Base-by-base conservation (phyloP, 2,329 filamentous ascomycete genomes). In the Dactylellina cionopaga region DNA sequence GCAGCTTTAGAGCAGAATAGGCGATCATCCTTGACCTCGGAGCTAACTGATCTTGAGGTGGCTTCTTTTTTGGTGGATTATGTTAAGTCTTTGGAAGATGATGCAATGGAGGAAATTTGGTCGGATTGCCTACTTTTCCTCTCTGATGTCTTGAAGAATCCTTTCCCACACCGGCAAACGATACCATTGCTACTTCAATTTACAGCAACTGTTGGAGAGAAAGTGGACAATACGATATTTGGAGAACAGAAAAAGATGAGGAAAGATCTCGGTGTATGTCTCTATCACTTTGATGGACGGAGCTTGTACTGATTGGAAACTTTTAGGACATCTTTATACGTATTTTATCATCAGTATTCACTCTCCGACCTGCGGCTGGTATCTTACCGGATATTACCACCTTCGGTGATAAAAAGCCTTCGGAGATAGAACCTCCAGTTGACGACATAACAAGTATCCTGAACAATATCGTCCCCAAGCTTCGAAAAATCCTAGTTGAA, bases 51-150 rank as follows among this genome's bases (percentile, higher is more conserved):
- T 77, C 86, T 87, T 0, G 93, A 97, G 77, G 83, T 99, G 9
- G 91, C 94, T 6, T 87, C 90, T 6, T 99, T 99, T 79, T 81
- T 98, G 44, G 91, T 96, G 5, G 91, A 95, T 74, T 99, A 99
- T 80, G 90, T 92, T 0, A 87, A 87, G 27, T 95, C 93, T 0
- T 84, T 98, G 10, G 95, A 99, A 78, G 95, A 99, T 77, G 95
- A 99, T 82, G 91, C 95, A 13, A 94, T 97, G 86, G 95, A 99
- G 77, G 95, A 99, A 80, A 96, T 99, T 51, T 99, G 95, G 95
- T 85, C 89, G 39, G 94, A 99, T 79, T 99, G 94, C 79, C 92
- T 93, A 77, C 87, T 90, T 0, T 99, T 99, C 80, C 81, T 98
- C 71, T 90, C 89, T 74, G 96, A 99, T 79, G 86, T 99, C 25